These are phyloP conservation scores for Fusarium agapanthi DNA, from an alignment of 2,329 filamentous ascomycete genomes.

Conservation along the genomic window DNA sequence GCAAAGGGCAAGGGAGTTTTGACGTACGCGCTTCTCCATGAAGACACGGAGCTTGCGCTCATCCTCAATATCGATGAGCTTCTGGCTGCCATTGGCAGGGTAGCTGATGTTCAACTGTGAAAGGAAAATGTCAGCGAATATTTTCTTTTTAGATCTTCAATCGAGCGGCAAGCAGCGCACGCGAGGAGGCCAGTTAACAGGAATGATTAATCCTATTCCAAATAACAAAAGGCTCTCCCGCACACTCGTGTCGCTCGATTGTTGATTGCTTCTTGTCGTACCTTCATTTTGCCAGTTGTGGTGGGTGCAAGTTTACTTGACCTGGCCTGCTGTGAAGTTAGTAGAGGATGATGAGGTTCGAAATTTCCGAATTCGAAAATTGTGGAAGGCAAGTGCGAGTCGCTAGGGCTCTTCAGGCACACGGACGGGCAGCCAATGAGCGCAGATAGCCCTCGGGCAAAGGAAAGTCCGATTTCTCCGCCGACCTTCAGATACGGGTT, in stretches of 20 bases:
- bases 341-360: constrained; percentile 44
- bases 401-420: constrained; percentile 50
- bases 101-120: constrained; percentile 74
- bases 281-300: constrained; percentile 60
- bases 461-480: constrained; percentile 27
- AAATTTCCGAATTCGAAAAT: constrained; percentile 50
- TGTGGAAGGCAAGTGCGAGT: constrained; percentile 49
- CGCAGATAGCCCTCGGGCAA: constrained; percentile 25
- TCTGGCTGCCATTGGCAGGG: constrained; percentile 99
- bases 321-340: constrained; percentile 55
- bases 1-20: constrained; percentile 5
- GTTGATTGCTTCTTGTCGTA: constrained; percentile 43
- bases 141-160: constrained; percentile 13
- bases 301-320: constrained; percentile 55
- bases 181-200: background rate
- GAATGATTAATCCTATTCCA: background rate
- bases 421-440: constrained; percentile 46
- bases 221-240: background rate
- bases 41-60: constrained; percentile 99
- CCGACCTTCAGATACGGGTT: background rate
- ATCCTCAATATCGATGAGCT: constrained; percentile 99
- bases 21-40: constrained; percentile 93
- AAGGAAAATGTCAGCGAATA: constrained; percentile 45
- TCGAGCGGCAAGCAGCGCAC: background rate
- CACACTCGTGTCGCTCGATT: background rate